A percentile compares a stretch with the other conserved stretches of the same genome.
Evolutionary conservation across 495 filamentous ascomycete species (phyloP).

Genomic region (Aspergillus egyptiacus): DNA sequence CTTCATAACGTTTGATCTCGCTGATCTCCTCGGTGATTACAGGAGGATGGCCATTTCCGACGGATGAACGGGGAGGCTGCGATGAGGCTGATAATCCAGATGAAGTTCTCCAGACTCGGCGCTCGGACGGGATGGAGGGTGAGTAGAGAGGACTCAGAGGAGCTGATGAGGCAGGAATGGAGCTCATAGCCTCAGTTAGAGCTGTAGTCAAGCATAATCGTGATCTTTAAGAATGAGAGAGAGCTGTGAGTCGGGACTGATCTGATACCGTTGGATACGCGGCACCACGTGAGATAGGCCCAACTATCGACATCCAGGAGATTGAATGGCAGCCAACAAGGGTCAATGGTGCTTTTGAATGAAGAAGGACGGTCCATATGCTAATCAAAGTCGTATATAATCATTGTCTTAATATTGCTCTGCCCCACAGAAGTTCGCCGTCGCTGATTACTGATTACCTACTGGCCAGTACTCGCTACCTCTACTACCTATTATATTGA

Average conservation of each 20-base stretch:
- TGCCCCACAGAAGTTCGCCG: too few relatives aligned
- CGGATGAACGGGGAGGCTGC: slow-evolving; percentile 36
- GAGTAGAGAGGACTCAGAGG: slow-evolving; percentile 42
- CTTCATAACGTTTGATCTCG: slow-evolving; percentile 96
- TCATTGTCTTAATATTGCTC: too few relatives aligned
- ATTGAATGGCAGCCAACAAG: too few relatives aligned
- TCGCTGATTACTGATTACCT: too few relatives aligned
- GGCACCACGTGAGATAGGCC: slow-evolving; percentile 18
- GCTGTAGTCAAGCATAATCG: slow-evolving; percentile 31
- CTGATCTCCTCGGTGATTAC: slow-evolving; percentile 91
- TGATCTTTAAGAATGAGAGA: slow-evolving; percentile 13
- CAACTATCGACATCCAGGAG: too few relatives aligned
- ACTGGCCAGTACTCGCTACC: neutral
- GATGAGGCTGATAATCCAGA: slow-evolving; percentile 64
- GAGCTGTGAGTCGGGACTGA: slow-evolving; percentile 15
- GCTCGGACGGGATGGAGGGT: slow-evolving; percentile 49
- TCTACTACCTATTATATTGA: neutral
- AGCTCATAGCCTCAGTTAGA: slow-evolving; percentile 55
- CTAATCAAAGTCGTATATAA: too few relatives aligned
- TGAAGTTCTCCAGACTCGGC: slow-evolving; percentile 58
- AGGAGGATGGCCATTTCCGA: slow-evolving; percentile 38
- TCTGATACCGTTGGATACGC: slow-evolving; percentile 11
- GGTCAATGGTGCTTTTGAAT: too few relatives aligned
- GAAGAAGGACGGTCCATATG: too few relatives aligned
- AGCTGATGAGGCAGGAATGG: slow-evolving; percentile 48